Evolutionary conservation across 768 basidiomycete genomes (phyloP), one percentile per base, ranked within the genome.

Genomic region (Glaciozyma martinii): DNA sequence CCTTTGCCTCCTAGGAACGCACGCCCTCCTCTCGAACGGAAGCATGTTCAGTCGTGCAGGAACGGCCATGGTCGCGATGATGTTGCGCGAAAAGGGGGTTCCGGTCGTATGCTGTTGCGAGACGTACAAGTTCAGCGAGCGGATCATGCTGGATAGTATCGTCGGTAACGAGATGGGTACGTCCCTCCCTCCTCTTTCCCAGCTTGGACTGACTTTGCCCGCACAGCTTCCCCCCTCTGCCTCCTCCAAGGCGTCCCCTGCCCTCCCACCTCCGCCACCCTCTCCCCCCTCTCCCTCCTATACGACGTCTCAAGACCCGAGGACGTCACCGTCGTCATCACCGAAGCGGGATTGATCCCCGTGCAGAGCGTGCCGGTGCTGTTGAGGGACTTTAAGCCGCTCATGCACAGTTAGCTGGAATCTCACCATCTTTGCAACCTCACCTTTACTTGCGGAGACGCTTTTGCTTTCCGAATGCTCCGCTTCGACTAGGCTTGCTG

Each of bases 31-130:
- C 74, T 86, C 93, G 5, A 95, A 99, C 67, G 95, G 95, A 12
- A 85, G 90, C 3, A 88, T 98, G 4, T 94, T 88, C 75, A 89
- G 91, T 16, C 83, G 95, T 58, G 90, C 92, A 0, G 95, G 95
- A 32, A 98, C 93, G 5, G 94, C 94, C 0, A 82, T 92, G 71
- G 90, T 98, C 9, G 90, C 93, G 2, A 94, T 98, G 93, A 85
- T 97, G 81, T 89, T 90, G 2, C 90, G 89, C 76, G 84, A 84
- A 55, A 83, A 87, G 72, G 86, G 85, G 29, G 87, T 97, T 0
- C 94, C 95, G 7, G 92, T 98, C 10, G 84, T 99, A 43, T 91
- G 95, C 30, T 97, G 92, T 69, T 95, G 93, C 72, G 95, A 98
- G 78, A 99, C 95, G 6, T 98, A 98, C 79, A 99, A 99, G 76